Evolutionary conservation across 805 yeast genomes (phyloP).

Genomic region (Starmerella kuoi): DNA sequence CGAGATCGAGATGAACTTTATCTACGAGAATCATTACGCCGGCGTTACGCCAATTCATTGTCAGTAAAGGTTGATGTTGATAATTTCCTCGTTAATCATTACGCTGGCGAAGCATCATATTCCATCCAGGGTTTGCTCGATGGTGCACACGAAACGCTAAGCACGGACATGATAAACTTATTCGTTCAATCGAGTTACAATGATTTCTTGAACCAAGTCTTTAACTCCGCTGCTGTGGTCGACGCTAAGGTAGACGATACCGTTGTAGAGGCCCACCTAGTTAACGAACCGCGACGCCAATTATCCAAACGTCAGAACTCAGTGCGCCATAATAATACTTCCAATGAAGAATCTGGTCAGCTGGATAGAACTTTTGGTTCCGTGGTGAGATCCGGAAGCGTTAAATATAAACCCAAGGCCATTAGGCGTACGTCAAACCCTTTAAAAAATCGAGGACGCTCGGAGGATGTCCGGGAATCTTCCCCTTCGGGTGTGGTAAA

Average conservation of each 20-base stretch:
- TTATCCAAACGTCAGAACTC: slow-evolving; percentile 22
- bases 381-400: slow-evolving; percentile 18
- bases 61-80: slow-evolving; percentile 28
- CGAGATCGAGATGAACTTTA: slow-evolving; percentile 28
- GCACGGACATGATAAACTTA: slow-evolving; percentile 32
- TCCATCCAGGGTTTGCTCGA: slow-evolving; percentile 40
- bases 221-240: slow-evolving; percentile 30
- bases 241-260: slow-evolving; percentile 28
- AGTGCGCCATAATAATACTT: neutral
- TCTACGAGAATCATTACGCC: slow-evolving; percentile 26
- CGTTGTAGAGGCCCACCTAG: slow-evolving; percentile 31
- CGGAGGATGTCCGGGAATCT: slow-evolving; percentile 1
- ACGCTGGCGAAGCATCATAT: slow-evolving; percentile 48
- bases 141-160: slow-evolving; percentile 40
- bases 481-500: slow-evolving; percentile 9
- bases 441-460: slow-evolving; percentile 5
- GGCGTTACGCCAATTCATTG: slow-evolving; percentile 27
- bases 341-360: neutral
- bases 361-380: slow-evolving; percentile 4
- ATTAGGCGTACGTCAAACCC: slow-evolving; percentile 12
- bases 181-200: slow-evolving; percentile 32
- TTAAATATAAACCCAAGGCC: slow-evolving; percentile 10
- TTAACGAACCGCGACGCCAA: slow-evolving; percentile 33
- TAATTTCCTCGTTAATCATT: slow-evolving; percentile 44
- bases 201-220: slow-evolving; percentile 28